phyloP scores from a whole-genome alignment of 2,329 filamentous ascomycete genomes.

The Aaosphaeria arxii region DNA sequence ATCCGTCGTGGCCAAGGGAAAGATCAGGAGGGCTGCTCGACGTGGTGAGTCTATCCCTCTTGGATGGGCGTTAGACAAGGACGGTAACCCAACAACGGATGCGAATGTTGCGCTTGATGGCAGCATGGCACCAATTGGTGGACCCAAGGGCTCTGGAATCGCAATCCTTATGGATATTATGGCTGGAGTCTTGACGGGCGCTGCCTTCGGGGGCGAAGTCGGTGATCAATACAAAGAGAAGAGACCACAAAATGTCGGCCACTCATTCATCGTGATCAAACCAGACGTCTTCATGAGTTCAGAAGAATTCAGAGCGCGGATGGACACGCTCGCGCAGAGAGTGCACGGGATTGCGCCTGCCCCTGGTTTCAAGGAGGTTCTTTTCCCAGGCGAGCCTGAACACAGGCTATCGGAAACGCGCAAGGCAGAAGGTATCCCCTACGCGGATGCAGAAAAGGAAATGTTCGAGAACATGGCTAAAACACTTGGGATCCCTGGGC shows the following conservation, averaged over 20 bases:
- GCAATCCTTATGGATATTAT: conserved; percentile 4
- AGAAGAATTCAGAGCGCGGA: neutral
- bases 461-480: neutral
- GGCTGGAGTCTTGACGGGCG: neutral
- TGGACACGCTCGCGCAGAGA: neutral
- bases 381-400: neutral
- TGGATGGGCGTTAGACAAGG: conserved; percentile 17
- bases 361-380: neutral
- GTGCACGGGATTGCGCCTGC: neutral
- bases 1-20: conserved; percentile 18
- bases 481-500: neutral
- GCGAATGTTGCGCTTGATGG: conserved; percentile 15
- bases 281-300: neutral
- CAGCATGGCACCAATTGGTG: conserved; percentile 13
- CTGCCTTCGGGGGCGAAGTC: neutral
- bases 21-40: conserved; percentile 19
- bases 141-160: conserved; percentile 10
- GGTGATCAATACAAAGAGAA: neutral
- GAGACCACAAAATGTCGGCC: neutral
- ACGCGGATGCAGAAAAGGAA: neutral
- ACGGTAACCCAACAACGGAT: conserved; percentile 17
- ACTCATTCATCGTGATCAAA: neutral
- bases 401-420: neutral
- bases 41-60: conserved; percentile 20
- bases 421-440: neutral